These are phyloP conservation scores for Tritrichomonas foetus DNA, from an alignment of 208 protist species.

Conservation along the genomic window DNA sequence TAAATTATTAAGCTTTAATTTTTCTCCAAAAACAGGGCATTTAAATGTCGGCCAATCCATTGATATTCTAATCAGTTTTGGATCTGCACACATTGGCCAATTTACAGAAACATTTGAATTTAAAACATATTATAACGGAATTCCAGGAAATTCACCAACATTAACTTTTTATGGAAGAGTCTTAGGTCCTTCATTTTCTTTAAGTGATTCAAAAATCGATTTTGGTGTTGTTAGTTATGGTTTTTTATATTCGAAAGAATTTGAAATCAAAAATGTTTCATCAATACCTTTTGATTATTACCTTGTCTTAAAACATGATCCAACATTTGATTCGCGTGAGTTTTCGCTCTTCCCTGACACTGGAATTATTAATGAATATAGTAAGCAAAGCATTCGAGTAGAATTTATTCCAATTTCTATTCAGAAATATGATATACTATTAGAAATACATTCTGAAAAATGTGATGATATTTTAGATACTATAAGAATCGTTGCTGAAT, in stretches of 20 bases:
- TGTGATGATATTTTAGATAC: neutral
- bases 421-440: neutral
- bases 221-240: slow-evolving; percentile 14
- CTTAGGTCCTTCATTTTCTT: neutral
- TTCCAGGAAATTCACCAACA: neutral
- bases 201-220: neutral
- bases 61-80: neutral
- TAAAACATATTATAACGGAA: neutral
- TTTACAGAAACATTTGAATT: slow-evolving; percentile 18
- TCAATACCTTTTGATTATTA: slow-evolving; percentile 7
- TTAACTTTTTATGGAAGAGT: neutral
- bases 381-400: neutral
- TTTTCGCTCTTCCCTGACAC: neutral
- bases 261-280: neutral
- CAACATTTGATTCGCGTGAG: neutral
- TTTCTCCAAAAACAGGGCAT: neutral
- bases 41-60: neutral
- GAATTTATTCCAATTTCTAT: neutral
- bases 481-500: neutral
- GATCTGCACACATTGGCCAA: neutral
- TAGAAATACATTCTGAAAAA: neutral
- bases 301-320: neutral
- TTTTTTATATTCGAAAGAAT: neutral
- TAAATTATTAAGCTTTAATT: neutral
- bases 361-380: neutral